Conservation (phyloP, 495 filamentous ascomycete genomes). For the Evernia prunastri region DNA sequence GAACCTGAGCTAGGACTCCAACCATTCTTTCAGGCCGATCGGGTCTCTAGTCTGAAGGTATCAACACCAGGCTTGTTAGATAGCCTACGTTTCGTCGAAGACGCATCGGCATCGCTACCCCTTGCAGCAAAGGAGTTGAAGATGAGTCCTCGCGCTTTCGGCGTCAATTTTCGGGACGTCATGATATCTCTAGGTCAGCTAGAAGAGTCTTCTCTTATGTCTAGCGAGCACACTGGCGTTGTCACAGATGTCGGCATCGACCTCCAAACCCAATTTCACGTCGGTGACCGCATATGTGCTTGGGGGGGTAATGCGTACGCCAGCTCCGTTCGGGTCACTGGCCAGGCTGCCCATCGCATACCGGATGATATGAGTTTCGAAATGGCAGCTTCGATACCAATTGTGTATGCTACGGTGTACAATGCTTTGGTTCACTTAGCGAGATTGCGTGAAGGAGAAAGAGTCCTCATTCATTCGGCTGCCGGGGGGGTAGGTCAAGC, state of each 20-base stretch:
- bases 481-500: conserved; percentile 20
- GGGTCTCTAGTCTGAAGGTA: conserved; percentile 7
- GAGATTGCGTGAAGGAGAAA: conserved; percentile 5
- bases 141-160: conserved; percentile 1
- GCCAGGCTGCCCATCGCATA: conserved; percentile 23
- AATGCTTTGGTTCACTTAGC: conserved; percentile 39
- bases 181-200: conserved; percentile 34
- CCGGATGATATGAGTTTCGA: conserved; percentile 39
- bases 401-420: conserved; percentile 48
- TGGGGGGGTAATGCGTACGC: conserved; percentile 32
- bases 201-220: conserved; percentile 32
- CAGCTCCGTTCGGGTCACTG: background rate
- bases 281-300: conserved; percentile 48
- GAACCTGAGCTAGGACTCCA: conserved; percentile 1
- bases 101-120: background rate
- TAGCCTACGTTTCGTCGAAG: conserved; percentile 14
- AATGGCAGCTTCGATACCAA: conserved; percentile 43
- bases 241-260: conserved; percentile 46
- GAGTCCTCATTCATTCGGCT: conserved; percentile 20
- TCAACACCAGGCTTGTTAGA: conserved; percentile 14
- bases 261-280: conserved; percentile 38
- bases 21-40: background rate
- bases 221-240: conserved; percentile 50
- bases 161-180: conserved; percentile 36
- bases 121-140: conserved; percentile 11